These are phyloP conservation scores for Madurella fahalii DNA, from an alignment of 2,329 filamentous ascomycete genomes.

Conservation along the genomic window DNA sequence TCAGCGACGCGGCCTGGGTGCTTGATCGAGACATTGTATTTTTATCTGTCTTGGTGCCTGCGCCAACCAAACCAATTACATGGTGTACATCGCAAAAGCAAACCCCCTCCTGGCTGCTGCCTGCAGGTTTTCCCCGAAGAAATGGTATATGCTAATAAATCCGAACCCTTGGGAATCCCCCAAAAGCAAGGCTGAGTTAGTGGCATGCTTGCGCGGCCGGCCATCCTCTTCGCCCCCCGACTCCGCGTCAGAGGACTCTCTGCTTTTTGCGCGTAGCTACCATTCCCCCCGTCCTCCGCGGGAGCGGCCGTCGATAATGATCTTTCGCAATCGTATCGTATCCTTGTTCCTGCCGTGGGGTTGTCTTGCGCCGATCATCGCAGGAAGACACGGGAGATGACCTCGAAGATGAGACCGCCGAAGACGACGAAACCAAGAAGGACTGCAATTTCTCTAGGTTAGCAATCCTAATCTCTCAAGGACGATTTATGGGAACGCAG, in stretches of 20 bases:
- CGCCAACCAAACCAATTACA: neutral
- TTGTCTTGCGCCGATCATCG: conserved; percentile 2
- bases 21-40: conserved; percentile 30
- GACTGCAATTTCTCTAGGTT: conserved; percentile 35
- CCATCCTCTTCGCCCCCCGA: neutral
- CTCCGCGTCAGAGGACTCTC: neutral
- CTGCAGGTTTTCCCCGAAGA: neutral
- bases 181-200: neutral
- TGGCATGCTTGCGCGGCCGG: neutral
- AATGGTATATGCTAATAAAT: conserved; percentile 11
- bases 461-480: neutral
- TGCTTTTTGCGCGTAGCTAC: neutral
- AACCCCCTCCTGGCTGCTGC: neutral
- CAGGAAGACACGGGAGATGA: conserved; percentile 48
- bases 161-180: neutral
- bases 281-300: too few species aligned
- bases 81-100: neutral
- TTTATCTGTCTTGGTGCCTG: neutral
- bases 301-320: neutral
- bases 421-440: conserved; percentile 59
- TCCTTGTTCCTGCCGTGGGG: neutral
- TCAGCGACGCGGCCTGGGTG: conserved; percentile 51
- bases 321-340: neutral
- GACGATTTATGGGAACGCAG: neutral
- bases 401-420: conserved; percentile 57